Percentiles rank a stretch among this genome's conserved stretches.
Evolutionary conservation across 441 rosid species (phyloP).

Genomic region (Corymbia citriodora): DNA sequence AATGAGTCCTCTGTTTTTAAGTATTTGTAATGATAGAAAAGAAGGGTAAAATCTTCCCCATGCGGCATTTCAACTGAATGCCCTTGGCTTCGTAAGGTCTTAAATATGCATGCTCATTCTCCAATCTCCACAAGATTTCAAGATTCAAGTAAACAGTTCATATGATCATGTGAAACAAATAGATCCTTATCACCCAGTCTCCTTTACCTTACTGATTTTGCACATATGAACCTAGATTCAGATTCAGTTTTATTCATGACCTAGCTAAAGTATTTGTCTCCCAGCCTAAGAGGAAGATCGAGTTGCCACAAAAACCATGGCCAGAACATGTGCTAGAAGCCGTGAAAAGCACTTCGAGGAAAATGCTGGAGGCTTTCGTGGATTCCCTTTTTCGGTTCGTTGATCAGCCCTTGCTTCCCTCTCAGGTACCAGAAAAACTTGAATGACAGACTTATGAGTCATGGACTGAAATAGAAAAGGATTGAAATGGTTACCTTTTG

Average conservation of each 20-base stretch:
- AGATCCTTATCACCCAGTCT: neutral
- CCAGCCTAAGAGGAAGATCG: neutral
- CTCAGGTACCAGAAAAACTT: neutral
- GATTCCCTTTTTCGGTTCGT: neutral
- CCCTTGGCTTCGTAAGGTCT: neutral
- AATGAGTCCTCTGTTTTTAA: neutral
- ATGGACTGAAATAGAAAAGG: neutral
- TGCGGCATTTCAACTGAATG: neutral
- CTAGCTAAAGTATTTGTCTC: neutral
- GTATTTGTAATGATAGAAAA: neutral
- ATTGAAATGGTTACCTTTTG: neutral
- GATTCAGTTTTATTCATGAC: neutral
- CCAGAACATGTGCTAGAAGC: neutral
- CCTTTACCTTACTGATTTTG: neutral
- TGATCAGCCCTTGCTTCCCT: constrained; percentile 1
- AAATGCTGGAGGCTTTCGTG: neutral
- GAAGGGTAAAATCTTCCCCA: neutral
- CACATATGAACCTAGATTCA: neutral
- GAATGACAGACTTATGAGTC: neutral
- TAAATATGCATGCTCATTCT: neutral
- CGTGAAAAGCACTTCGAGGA: neutral
- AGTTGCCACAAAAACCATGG: neutral
- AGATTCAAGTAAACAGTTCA: neutral
- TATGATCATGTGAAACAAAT: neutral
- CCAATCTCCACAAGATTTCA: neutral